phyloP scores from a whole-genome alignment of 2,329 filamentous ascomycete species.

The Sporothrix sp. region DNA sequence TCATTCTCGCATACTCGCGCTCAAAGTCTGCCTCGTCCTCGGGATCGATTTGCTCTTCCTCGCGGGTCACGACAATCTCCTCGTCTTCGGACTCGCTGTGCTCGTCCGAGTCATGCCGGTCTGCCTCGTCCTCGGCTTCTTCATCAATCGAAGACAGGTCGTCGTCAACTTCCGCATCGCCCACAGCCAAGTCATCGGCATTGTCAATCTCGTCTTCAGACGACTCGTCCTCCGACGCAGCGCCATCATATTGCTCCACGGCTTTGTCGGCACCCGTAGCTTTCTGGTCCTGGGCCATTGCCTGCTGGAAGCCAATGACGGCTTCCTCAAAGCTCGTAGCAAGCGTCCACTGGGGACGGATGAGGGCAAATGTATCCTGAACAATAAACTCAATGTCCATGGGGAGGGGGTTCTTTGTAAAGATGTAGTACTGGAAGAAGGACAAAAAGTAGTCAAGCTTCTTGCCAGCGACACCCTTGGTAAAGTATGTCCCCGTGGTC shows the following conservation, averaged over 20 bases:
- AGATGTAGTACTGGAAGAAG: conserved; percentile 94
- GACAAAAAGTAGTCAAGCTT: conserved; percentile 96
- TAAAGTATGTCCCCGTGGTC: conserved; percentile 93
- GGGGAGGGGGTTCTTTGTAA: conserved; percentile 77
- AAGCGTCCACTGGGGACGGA: conserved; percentile 88
- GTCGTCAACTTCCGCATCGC: conserved; percentile 50
- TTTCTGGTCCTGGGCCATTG: conserved; percentile 86
- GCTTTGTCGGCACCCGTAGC: conserved; percentile 59
- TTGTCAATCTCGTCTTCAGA: conserved; percentile 70
- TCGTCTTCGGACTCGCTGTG: conserved; percentile 71
- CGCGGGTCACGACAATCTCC: conserved; percentile 79
- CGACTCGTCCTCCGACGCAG: conserved; percentile 49
- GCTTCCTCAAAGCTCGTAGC: conserved; percentile 75
- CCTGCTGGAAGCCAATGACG: conserved; percentile 69
- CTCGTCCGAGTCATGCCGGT: conserved; percentile 39
- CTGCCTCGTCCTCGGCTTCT: conserved; percentile 43
- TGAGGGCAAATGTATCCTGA: conserved; percentile 78
- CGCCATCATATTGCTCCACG: conserved; percentile 39
- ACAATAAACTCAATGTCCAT: conserved; percentile 98
- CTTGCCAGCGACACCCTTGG: conserved; percentile 85
- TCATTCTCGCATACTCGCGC: conserved; percentile 94
- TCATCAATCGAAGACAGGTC: conserved; percentile 51
- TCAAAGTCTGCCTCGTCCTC: conserved; percentile 97
- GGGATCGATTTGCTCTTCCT: conserved; percentile 82
- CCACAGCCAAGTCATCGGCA: conserved; percentile 53